These are phyloP conservation scores for Lipomyces sp. DNA, from an alignment of 805 yeast genomes.

Conservation along the genomic window DNA sequence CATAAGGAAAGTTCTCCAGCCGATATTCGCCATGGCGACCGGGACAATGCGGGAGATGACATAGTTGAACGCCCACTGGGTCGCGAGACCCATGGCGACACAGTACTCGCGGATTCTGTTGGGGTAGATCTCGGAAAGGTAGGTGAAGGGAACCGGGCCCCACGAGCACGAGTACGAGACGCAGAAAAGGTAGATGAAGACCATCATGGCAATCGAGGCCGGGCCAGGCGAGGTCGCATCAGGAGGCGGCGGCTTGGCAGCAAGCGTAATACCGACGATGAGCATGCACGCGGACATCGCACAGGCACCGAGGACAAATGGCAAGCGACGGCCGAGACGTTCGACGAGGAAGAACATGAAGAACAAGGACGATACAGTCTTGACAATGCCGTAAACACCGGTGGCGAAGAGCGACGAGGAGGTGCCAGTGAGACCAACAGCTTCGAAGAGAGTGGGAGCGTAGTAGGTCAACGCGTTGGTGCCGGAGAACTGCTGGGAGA, in stretches of 20 bases:
- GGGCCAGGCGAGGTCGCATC: conserved; percentile 7
- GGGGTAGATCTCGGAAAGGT: conserved; percentile 24
- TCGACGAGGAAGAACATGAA: conserved; percentile 32
- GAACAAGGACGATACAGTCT: conserved; percentile 27
- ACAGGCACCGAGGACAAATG: conserved; percentile 30
- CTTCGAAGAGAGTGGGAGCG: conserved; percentile 45
- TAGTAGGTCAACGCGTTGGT: conserved; percentile 49
- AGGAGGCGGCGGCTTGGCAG: conserved; percentile 13
- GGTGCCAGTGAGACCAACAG: conserved; percentile 48
- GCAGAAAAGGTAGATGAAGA: conserved; percentile 22
- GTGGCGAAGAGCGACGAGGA: conserved; percentile 25
- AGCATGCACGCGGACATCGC: conserved; percentile 30
- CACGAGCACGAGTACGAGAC: conserved; percentile 22
- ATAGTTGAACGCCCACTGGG: conserved; percentile 28
- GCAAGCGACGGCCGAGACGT: conserved; percentile 31
- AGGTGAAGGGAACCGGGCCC: conserved; percentile 28
- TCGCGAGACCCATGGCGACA: conserved; percentile 25
- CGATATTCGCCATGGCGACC: conserved; percentile 16
- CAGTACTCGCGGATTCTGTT: conserved; percentile 26
- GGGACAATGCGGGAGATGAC: conserved; percentile 22
- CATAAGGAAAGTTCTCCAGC: conserved; percentile 29
- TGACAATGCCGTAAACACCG: conserved; percentile 28
- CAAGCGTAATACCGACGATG: conserved; percentile 27
- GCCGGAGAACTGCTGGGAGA: conserved; percentile 39
- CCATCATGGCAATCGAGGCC: conserved; percentile 25